Evolutionary conservation across 345 rosid genomes (phyloP), one percentile per base, ranked within the genome.

Genomic region (Gossypium rotundifolium): DNA sequence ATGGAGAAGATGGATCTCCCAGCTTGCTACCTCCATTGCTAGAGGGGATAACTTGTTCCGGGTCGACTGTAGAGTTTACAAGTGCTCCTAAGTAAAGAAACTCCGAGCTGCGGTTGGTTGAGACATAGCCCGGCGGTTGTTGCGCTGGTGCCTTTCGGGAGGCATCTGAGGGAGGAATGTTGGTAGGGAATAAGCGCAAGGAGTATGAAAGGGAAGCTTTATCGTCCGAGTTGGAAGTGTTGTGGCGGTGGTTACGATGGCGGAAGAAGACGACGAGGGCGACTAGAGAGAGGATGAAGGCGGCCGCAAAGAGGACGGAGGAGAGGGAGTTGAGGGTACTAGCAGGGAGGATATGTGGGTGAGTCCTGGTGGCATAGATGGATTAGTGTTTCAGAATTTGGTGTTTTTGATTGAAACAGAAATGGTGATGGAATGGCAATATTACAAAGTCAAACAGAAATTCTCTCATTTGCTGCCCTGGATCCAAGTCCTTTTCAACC

Each of bases 81-180:
- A 93, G 74, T n/a, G 97, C 93, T 5, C 99, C 98, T 64, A 95
- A 76, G 80, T 95, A 91, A 70, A 91, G 93, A 71, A 93, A 95
- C 86, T 95, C 96, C 0, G 97, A 87, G 79, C 89, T 87, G 14
- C 86, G 79, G 81, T 76, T 79, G 9, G 83, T 65, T 23, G 89
- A 79, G 61, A 85, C 65, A 80, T 82, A 79, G 59, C 77, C 74
- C 1, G 82, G 83, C 54, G 75, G 82, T 11, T 70, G 82, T 49
- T 63, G 78, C 52, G 76, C 20, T 9, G 76, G 48, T 33, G 70
- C 51, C 40, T 74, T 74, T 44, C 25, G 64, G 9, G 68, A 68
- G 64, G 84, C 86, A 44, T 89, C 92, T 3, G 98, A 88, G 11
- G 91, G 87, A 70, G 89, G 73, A 12, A 84, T 82, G 82, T 81